These are phyloP conservation scores for Crithidia fasciculata DNA, from an alignment of 208 protist genomes.

Conservation along the genomic window DNA sequence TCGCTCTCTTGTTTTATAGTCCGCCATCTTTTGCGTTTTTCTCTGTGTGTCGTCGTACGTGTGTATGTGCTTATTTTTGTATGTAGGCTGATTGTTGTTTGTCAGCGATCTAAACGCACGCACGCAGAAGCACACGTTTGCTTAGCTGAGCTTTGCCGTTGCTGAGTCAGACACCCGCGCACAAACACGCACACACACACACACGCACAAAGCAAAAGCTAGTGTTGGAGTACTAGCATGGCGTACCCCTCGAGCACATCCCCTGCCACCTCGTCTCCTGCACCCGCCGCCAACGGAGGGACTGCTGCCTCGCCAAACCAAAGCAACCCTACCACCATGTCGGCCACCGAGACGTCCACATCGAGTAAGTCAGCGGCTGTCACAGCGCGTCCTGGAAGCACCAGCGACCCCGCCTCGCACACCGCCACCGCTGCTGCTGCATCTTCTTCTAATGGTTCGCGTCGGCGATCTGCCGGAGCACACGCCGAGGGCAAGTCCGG, in stretches of 20 bases:
- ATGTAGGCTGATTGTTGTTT: not conserved
- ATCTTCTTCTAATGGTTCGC: not conserved
- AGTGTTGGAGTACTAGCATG: not conserved
- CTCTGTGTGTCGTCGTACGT: not conserved
- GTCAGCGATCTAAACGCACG: too few relatives aligned
- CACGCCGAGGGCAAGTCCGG: slow-evolving; percentile 1
- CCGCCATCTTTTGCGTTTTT: slow-evolving; percentile 11
- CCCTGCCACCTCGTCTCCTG: not conserved
- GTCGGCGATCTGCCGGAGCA: not conserved
- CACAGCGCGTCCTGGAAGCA: not conserved
- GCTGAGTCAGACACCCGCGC: too few relatives aligned
- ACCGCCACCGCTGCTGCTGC: not conserved
- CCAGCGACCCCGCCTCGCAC: not conserved
- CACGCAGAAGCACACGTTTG: too few relatives aligned
- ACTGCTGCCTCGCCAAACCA: not conserved
- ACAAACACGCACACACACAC: too few relatives aligned
- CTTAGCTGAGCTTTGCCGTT: too few relatives aligned
- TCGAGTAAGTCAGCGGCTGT: not conserved
- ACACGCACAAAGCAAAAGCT: not conserved
- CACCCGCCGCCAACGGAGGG: not conserved
- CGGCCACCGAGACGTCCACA: slow-evolving; percentile 1
- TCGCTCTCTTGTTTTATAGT: not conserved
- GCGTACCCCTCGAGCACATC: not conserved
- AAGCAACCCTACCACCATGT: slow-evolving; percentile 1
- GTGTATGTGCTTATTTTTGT: not conserved